Conservation (phyloP, 164 flowering plant species). For the Stephania yunnanensis region DNA sequence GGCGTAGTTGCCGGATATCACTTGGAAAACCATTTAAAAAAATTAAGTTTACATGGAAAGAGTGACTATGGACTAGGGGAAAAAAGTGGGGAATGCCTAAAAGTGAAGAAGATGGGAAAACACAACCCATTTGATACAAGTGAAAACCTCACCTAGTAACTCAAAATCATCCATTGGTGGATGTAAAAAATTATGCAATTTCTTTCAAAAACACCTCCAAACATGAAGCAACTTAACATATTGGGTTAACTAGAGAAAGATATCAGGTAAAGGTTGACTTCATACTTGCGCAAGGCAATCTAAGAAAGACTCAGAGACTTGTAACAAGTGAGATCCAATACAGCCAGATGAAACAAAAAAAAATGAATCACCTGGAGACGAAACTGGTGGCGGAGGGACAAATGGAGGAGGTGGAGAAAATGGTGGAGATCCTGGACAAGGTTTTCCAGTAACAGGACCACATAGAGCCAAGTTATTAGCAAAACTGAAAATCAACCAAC, state of each 20-base stretch:
- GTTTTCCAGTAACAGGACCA: constrained; percentile 43
- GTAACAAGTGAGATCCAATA: background rate
- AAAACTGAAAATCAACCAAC: constrained; percentile 51
- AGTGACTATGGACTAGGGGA: too few relatives aligned
- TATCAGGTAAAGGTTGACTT: background rate
- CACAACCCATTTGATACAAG: too few relatives aligned
- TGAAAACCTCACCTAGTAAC: background rate
- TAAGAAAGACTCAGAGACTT: background rate
- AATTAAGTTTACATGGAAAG: too few relatives aligned
- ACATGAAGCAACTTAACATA: background rate
- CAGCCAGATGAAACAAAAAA: background rate
- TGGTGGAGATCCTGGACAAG: constrained; percentile 90
- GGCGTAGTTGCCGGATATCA: too few relatives aligned
- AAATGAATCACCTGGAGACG: constrained; percentile 48
- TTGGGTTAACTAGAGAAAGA: background rate
- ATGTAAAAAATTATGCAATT: background rate
- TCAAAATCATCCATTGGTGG: background rate
- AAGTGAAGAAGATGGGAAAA: too few relatives aligned
- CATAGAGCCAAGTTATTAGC: constrained; percentile 57
- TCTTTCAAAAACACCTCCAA: background rate
- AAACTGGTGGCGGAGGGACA: constrained; percentile 61
- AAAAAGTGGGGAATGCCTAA: too few relatives aligned
- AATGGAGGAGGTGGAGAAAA: constrained; percentile 97
- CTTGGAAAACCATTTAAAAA: too few relatives aligned
- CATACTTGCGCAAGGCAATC: background rate